phyloP scores from a whole-genome alignment of 2,329 filamentous ascomycete species.

The Aspergillus fijiensis region DNA sequence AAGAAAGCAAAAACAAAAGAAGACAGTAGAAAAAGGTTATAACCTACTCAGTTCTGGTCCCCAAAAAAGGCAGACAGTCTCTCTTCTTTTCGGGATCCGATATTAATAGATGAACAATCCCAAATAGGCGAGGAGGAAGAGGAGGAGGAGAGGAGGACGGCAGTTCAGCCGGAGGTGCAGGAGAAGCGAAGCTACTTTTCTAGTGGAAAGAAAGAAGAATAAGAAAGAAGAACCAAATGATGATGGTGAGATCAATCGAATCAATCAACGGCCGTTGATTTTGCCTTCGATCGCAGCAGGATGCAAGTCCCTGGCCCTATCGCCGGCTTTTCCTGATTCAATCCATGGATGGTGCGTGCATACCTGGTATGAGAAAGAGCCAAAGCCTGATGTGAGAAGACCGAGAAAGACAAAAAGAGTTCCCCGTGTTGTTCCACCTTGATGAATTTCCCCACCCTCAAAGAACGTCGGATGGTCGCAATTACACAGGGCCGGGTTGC shows the following conservation, averaged over 20 bases:
- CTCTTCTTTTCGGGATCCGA: not conserved
- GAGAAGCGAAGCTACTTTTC: conserved; percentile 13
- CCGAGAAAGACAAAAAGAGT: not conserved
- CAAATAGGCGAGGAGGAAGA: not conserved
- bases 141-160: not conserved
- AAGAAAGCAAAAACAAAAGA: not conserved
- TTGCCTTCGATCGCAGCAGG: not conserved
- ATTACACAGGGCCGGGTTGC: not conserved
- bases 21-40: too few species aligned
- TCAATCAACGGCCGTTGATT: not conserved
- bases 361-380: not conserved
- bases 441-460: too few species aligned
- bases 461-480: not conserved
- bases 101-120: not conserved
- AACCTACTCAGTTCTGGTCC: not conserved
- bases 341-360: not conserved
- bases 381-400: too few species aligned
- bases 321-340: not conserved
- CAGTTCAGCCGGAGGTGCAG: conserved; percentile 4
- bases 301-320: not conserved
- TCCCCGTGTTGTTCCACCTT: not conserved
- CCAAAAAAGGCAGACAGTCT: not conserved
- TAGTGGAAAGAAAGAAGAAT: not conserved
- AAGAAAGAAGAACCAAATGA: not conserved
- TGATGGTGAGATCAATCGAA: not conserved